phyloP scores from a whole-genome alignment of 139 green algal genomes.

The Chlamydomonas sp. region DNA sequence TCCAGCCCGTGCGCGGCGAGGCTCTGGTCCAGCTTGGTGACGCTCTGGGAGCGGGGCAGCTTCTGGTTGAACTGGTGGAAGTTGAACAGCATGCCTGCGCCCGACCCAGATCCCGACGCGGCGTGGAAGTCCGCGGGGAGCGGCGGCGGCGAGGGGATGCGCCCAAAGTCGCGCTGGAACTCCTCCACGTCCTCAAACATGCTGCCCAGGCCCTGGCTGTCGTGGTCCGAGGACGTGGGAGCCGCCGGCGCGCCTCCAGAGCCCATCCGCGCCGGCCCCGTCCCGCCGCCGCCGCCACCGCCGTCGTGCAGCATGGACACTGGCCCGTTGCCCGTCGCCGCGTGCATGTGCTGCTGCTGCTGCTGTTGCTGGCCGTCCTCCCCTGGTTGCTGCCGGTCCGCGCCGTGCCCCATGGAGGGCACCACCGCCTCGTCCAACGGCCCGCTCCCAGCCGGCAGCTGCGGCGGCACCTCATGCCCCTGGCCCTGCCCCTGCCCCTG shows the following conservation, averaged over 20 bases:
- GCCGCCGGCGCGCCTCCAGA: background rate
- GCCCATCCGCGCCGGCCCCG: background rate
- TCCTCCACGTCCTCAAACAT: conserved; percentile 45
- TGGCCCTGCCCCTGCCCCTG: conserved; percentile 8
- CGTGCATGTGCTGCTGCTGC: background rate
- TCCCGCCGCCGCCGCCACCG: background rate
- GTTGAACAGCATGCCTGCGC: conserved; percentile 55
- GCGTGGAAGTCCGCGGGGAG: conserved; percentile 52
- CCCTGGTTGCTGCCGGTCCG: conserved; percentile 4
- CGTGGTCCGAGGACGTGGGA: background rate
- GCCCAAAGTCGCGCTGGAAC: conserved; percentile 22
- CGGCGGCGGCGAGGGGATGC: conserved; percentile 50
- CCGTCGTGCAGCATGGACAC: background rate
- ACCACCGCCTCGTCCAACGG: background rate
- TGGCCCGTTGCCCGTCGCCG: background rate
- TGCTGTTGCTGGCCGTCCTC: background rate
- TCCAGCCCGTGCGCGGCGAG: conserved; percentile 5
- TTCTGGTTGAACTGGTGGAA: conserved; percentile 61
- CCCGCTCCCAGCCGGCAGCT: background rate
- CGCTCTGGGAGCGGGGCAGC: conserved; percentile 35
- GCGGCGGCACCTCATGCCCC: conserved; percentile 12
- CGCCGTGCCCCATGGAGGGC: background rate
- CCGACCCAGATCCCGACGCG: background rate
- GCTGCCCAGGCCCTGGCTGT: conserved; percentile 4
- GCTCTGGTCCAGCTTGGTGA: conserved; percentile 22